Base-by-base conservation (phyloP, 441 rosid species). In the Manihot esculenta region DNA sequence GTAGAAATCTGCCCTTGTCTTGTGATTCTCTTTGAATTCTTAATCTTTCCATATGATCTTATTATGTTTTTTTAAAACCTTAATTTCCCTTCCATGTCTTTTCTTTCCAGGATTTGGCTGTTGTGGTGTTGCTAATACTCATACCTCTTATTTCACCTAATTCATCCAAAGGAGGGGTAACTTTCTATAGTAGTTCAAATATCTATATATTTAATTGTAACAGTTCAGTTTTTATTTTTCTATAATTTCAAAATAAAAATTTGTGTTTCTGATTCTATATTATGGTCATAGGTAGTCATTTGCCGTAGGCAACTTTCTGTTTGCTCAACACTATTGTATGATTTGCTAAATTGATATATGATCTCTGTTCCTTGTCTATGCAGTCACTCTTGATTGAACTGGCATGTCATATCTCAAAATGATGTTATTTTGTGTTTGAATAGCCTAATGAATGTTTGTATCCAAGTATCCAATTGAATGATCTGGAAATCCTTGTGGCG, bases 91-190 rank as follows among this genome's bases (percentile, higher is more conserved):
- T 38, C 47, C 49, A 67, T 70, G 66, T 68, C 27, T 38, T 71
- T 67, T 65, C 65, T 73, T 76, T 78, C 35, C 96, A 95, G 98
- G 99, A 95, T 85, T 85, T 95, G 85, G 99, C 99, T 74, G 99
- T 93, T 72, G 97, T 93, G 75, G 99, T 93, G 72, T 78, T 95
- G 86, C 92, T 95, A 67, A 95, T 95, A 76, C 96, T 95, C 69
- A 93, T 95, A 82, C 98, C 99, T 78, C 99, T 95, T 79, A 85
- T 95, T 75, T 95, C 98, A 69, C 97, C 99, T 69, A 95, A 86
- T 86, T 95, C 99, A 71, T 89, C 98, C 51, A 95, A 89, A 86
- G 98, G 99, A 87, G 99, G 99, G 98, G 98, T 93, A 91, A 86
- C 71, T 66, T 66, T 68, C 75, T 72, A 73, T 70, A 60, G 51